These are phyloP conservation scores for Typha latifolia DNA, from an alignment of 176 grass and related monocot genomes.

Conservation along the genomic window DNA sequence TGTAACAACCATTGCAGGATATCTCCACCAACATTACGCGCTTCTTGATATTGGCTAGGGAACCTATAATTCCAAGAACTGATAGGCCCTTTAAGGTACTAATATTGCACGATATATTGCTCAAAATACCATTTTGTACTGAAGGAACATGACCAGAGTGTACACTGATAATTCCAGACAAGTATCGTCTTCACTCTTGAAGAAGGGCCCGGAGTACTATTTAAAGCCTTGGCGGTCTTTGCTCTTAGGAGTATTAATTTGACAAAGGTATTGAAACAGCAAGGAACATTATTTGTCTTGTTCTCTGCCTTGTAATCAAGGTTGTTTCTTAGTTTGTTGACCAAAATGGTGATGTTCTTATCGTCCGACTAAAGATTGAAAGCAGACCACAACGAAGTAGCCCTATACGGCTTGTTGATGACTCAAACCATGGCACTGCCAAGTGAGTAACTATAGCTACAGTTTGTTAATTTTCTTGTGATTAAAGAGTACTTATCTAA, in stretches of 20 bases:
- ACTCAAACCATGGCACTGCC: constrained; percentile 31
- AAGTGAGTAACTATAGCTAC: constrained; percentile 26
- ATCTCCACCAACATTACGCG: constrained; percentile 33
- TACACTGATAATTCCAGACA: constrained; percentile 24
- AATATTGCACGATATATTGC: not conserved
- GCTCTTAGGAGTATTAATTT: constrained; percentile 41
- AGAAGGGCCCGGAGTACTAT: constrained; percentile 40
- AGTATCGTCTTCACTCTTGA: constrained; percentile 53
- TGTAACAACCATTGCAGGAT: constrained; percentile 29
- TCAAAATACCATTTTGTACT: not conserved
- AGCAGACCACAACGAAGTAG: constrained; percentile 40
- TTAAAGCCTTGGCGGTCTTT: constrained; percentile 47
- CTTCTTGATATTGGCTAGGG: constrained; percentile 43
- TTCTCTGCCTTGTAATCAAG: not conserved
- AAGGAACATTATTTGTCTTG: not conserved
- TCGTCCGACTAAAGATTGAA: constrained; percentile 37
- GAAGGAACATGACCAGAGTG: not conserved
- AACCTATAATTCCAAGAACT: constrained; percentile 29
- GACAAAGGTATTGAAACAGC: constrained; percentile 36
- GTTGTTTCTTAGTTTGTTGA: not conserved
- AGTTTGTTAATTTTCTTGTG: not conserved
- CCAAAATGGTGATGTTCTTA: not conserved
- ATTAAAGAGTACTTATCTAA: not conserved
- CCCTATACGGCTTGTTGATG: constrained; percentile 43
- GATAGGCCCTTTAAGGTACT: constrained; percentile 44